phyloP scores from a whole-genome alignment of 169 alveolate species.

The Eimeria sp. region DNA sequence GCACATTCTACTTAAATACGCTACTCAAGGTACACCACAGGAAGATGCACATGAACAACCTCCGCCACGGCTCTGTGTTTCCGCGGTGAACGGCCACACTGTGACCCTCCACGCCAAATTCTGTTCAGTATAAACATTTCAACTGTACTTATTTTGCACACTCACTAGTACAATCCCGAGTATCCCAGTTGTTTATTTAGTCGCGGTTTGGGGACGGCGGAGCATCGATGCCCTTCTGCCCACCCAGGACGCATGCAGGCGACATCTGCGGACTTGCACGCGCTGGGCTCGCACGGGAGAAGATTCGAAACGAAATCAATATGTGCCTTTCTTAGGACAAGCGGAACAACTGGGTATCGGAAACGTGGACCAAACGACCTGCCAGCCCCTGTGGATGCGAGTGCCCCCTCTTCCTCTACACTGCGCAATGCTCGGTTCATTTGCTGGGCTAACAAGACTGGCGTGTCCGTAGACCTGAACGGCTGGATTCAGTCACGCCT shows the following conservation, averaged over 20 bases:
- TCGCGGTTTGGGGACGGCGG: background rate
- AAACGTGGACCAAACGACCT: background rate
- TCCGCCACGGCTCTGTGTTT: background rate
- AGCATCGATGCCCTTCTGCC: constrained; percentile 4
- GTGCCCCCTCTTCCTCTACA: background rate
- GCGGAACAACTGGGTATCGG: background rate
- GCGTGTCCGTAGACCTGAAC: too few relatives aligned
- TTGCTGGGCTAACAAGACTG: background rate
- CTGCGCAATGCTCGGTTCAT: background rate
- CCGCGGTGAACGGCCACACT: background rate
- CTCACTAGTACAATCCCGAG: background rate
- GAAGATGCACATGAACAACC: background rate
- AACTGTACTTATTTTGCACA: background rate
- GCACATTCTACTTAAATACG: background rate
- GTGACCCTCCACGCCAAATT: background rate
- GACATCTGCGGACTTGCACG: background rate
- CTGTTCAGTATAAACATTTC: background rate
- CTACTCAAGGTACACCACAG: background rate
- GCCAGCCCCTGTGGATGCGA: background rate
- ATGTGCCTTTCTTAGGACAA: background rate
- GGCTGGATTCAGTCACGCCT: background rate
- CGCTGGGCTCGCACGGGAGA: background rate
- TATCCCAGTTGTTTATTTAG: too few relatives aligned
- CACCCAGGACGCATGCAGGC: background rate
- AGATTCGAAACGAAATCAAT: background rate